Evolutionary conservation across 805 yeast genomes (phyloP).

Genomic region (Metschnikowia arizonensis): DNA sequence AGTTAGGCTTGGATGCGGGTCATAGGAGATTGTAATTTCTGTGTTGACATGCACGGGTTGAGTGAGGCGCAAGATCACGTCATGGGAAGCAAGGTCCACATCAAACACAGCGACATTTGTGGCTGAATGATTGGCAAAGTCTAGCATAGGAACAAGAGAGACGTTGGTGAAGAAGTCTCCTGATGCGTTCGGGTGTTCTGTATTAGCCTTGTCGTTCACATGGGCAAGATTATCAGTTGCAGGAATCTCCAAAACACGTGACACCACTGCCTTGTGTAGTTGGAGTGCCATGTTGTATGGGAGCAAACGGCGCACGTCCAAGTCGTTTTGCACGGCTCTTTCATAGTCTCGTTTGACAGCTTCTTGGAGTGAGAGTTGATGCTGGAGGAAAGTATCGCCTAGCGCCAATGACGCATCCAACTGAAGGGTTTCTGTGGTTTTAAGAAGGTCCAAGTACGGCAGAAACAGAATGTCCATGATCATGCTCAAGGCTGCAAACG

Average conservation of each 20-base stretch:
- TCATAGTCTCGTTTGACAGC: slow-evolving; percentile 3
- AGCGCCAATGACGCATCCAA: slow-evolving; percentile 1
- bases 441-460: slow-evolving; percentile 13
- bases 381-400: neutral
- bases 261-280: slow-evolving; percentile 46
- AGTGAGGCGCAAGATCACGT: slow-evolving; percentile 35
- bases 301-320: slow-evolving; percentile 13
- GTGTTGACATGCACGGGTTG: slow-evolving; percentile 5
- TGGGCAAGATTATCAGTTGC: slow-evolving; percentile 17
- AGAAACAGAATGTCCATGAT: slow-evolving; percentile 1
- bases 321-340: neutral
- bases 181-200: neutral
- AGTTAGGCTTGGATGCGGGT: slow-evolving; percentile 8
- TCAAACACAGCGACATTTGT: slow-evolving; percentile 50
- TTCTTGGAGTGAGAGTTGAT: neutral
- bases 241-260: slow-evolving; percentile 66
- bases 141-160: slow-evolving; percentile 62
- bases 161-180: slow-evolving; percentile 47
- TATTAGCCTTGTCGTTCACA: neutral
- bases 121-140: slow-evolving; percentile 61
- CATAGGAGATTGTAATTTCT: slow-evolving; percentile 17
- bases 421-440: slow-evolving; percentile 10
- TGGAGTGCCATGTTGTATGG: slow-evolving; percentile 25
- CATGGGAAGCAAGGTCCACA: slow-evolving; percentile 43
- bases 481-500: slow-evolving; percentile 2